A percentile compares a stretch with the other conserved stretches of the same genome.
Evolutionary conservation across 805 yeast genomes (phyloP).

Genomic region (Sungouiella thailandica): DNA sequence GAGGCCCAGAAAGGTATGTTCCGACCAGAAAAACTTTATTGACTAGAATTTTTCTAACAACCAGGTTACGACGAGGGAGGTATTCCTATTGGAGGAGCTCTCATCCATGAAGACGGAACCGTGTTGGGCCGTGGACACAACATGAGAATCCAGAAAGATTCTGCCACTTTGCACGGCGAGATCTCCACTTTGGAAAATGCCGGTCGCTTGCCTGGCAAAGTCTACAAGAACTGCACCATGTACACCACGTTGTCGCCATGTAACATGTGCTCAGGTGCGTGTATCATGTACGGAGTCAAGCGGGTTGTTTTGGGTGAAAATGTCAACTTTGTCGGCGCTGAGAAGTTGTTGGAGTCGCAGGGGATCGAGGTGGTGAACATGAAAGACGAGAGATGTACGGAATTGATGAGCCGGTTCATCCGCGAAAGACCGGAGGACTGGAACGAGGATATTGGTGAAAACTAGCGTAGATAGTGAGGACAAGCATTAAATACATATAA

Average conservation of each 20-base stretch:
- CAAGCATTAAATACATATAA: too few relatives aligned
- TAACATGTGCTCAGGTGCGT: constrained; percentile 93
- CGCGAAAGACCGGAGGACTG: constrained; percentile 71
- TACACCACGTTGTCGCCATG: constrained; percentile 94
- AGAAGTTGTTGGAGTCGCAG: constrained; percentile 57
- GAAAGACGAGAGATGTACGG: constrained; percentile 57
- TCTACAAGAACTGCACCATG: constrained; percentile 81
- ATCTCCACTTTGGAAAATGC: constrained; percentile 85
- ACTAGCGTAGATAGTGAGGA: constrained; percentile 15
- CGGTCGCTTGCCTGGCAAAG: constrained; percentile 77
- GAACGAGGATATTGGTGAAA: constrained; percentile 83
- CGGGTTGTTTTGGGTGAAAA: constrained; percentile 90
- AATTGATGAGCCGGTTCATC: constrained; percentile 75
- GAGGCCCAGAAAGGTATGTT: constrained; percentile 59
- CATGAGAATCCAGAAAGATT: constrained; percentile 77
- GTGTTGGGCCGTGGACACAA: constrained; percentile 89
- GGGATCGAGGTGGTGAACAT: constrained; percentile 71
- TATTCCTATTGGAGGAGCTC: constrained; percentile 80
- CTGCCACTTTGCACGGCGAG: constrained; percentile 89
- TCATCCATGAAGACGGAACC: constrained; percentile 69
- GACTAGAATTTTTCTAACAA: background rate
- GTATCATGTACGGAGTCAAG: constrained; percentile 79
- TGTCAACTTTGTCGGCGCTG: constrained; percentile 77
- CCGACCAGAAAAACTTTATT: background rate
- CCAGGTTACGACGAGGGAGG: constrained; percentile 80